Base-by-base conservation (phyloP, 345 rosid species). In the Brassica cretica region DNA sequence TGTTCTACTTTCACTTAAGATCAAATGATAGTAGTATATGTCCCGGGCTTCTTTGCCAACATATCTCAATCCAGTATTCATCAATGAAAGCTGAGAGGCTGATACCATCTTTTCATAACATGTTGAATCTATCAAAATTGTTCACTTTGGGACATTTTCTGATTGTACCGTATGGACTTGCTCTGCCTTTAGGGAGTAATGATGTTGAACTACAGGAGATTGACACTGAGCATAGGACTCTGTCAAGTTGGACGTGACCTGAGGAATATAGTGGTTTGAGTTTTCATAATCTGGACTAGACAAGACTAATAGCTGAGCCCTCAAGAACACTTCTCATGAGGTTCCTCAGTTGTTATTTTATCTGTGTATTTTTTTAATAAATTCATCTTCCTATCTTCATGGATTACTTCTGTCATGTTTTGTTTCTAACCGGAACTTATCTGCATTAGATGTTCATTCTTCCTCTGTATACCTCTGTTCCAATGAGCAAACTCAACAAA, bases 391-490 rank as follows among this genome's bases (percentile, higher is more conserved):
- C 41, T 44, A 6, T 41, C 59, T 56, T 67, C 16, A 33, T 1
- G 0, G 41, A 1, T 56, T 21, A 75, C 32, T 62, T n/a, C 19
- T 59, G 14, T 64, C 64, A 39, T 75, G n/a, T 37, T 25, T 73
- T 72, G 67, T 51, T 76, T 44, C 58, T 37, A 7, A 75, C 59
- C 70, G 15, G n/a, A 46, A 19, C 24, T 56, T 62, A 19, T 71
- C 68, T 68, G 77, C 30, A 18, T 15, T 71, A 94, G 97, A 94
- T 83, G 83, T 92, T 65, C 93, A 92, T 85, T 92, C 91, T 60
- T 80, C 84, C 74, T 85, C 97, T 2, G 76, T 92, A 92, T 84
- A 86, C 90, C 39, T 87, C 91, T 69, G 8, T 88, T 70, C 82
- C 93, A 62, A 72, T 69, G 0, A 80, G 56, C 72, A 90, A 92